Evolutionary conservation across 805 yeast genomes (phyloP).

Genomic region (Ogataea henricii): DNA sequence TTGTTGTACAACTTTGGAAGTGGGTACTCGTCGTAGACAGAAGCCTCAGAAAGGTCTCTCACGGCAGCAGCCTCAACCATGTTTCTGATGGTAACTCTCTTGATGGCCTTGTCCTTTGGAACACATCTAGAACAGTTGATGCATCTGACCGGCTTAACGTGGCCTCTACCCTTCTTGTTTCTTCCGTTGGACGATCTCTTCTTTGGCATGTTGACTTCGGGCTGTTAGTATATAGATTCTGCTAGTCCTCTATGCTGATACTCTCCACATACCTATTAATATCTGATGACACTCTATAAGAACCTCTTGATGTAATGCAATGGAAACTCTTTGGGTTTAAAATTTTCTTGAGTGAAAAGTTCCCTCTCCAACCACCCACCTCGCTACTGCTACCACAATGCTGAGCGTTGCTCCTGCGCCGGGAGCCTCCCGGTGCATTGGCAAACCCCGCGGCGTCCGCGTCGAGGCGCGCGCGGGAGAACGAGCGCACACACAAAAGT

Average conservation of each 20-base stretch:
- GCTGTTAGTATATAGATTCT: constrained; percentile 8
- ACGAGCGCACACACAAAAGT: neutral
- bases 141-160: constrained; percentile 99
- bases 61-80: constrained; percentile 99
- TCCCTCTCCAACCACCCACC: neutral
- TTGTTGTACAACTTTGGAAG: constrained; percentile 99
- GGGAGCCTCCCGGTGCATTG: no score
- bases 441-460: neutral
- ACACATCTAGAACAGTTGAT: constrained; percentile 99
- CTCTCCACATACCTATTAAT: constrained; percentile 4
- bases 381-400: no score
- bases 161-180: constrained; percentile 99
- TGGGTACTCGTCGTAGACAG: constrained; percentile 98
- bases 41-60: constrained; percentile 99
- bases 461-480: no score
- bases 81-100: constrained; percentile 99
- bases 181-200: constrained; percentile 99
- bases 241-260: neutral
- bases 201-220: constrained; percentile 84
- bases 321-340: constrained; percentile 2
- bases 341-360: constrained; percentile 8
- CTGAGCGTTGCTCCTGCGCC: no score
- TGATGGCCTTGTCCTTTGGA: constrained; percentile 99
- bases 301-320: constrained; percentile 1
- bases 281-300: constrained; percentile 5